Percentiles rank a stretch among this genome's conserved stretches.
These are phyloP conservation scores for Aspergillus sp. DNA, from an alignment of 2,329 filamentous ascomycete species.

Conservation along the genomic window DNA sequence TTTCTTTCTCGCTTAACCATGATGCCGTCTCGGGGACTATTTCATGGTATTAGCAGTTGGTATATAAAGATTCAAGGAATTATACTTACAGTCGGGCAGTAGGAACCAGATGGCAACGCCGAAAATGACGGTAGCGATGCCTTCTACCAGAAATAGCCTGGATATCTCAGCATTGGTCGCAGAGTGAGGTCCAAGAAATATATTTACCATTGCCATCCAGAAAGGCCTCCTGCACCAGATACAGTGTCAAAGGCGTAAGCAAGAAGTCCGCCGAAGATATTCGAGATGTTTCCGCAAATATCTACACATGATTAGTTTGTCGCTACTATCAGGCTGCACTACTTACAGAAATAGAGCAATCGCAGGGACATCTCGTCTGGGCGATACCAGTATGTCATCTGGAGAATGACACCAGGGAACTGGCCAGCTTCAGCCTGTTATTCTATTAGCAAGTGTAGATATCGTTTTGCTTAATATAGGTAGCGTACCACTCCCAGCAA, in stretches of 20 bases:
- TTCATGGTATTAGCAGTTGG: not conserved
- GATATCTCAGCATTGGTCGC: not conserved
- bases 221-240: slow-evolving; percentile 34
- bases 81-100: slow-evolving; percentile 51
- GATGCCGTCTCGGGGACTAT: slow-evolving; percentile 45
- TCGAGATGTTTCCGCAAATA: slow-evolving; percentile 43
- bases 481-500: slow-evolving; percentile 39
- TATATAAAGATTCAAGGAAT: not conserved
- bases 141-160: slow-evolving; percentile 26
- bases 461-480: not conserved
- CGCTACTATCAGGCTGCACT: slow-evolving; percentile 15
- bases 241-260: slow-evolving; percentile 47
- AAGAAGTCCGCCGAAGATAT: slow-evolving; percentile 45
- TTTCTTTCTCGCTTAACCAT: slow-evolving; percentile 50
- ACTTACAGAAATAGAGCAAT: slow-evolving; percentile 48
- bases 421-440: slow-evolving; percentile 40
- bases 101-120: slow-evolving; percentile 26
- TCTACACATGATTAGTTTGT: slow-evolving; percentile 24
- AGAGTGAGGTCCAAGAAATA: not conserved
- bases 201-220: slow-evolving; percentile 28
- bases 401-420: slow-evolving; percentile 44
- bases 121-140: slow-evolving; percentile 24
- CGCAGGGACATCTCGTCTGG: slow-evolving; percentile 46
- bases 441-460: not conserved
- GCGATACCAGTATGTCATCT: slow-evolving; percentile 50